These are phyloP conservation scores for Areca catechu DNA, from an alignment of 176 grass and related monocot genomes.

Conservation along the genomic window DNA sequence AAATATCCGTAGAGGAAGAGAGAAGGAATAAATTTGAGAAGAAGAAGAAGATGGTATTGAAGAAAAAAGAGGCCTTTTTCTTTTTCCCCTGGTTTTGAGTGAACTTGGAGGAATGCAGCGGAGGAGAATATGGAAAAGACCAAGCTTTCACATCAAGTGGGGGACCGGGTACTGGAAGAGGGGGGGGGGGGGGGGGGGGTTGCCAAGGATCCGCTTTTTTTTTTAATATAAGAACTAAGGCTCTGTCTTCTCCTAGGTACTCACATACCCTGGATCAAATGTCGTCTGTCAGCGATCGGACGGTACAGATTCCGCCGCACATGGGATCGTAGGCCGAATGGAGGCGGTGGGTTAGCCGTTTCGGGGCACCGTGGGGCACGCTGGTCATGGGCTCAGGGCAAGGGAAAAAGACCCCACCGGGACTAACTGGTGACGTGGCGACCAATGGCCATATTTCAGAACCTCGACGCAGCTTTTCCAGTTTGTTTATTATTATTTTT, in stretches of 20 bases:
- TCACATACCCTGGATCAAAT: slow-evolving; percentile 27
- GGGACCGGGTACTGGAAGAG: slow-evolving; percentile 20
- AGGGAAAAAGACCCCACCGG: slow-evolving; percentile 16
- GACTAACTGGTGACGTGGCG: slow-evolving; percentile 17
- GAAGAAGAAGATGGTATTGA: too few species aligned
- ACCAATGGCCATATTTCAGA: slow-evolving; percentile 46
- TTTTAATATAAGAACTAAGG: too few species aligned
- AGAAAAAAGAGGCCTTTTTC: too few species aligned
- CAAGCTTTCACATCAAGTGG: slow-evolving; percentile 27
- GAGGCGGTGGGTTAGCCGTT: accelerated
- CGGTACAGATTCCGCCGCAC: slow-evolving; percentile 16
- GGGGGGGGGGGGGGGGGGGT: too few species aligned
- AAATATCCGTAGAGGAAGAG: too few species aligned
- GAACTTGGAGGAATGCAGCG: too few species aligned
- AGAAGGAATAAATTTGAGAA: too few species aligned
- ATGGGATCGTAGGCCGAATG: not conserved
- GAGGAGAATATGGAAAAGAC: slow-evolving; percentile 1
- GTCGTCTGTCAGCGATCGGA: slow-evolving; percentile 47
- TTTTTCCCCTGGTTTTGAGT: too few species aligned
- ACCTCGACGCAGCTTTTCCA: too few species aligned
- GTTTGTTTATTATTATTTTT: too few species aligned
- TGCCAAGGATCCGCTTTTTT: too few species aligned
- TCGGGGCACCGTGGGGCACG: not conserved
- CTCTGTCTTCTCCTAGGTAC: not conserved
- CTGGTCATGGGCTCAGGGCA: slow-evolving; percentile 5